Evolutionary conservation across 2,329 filamentous ascomycete genomes (phyloP), one percentile per base, ranked within the genome.

Genomic region (Microascus cirrosus): DNA sequence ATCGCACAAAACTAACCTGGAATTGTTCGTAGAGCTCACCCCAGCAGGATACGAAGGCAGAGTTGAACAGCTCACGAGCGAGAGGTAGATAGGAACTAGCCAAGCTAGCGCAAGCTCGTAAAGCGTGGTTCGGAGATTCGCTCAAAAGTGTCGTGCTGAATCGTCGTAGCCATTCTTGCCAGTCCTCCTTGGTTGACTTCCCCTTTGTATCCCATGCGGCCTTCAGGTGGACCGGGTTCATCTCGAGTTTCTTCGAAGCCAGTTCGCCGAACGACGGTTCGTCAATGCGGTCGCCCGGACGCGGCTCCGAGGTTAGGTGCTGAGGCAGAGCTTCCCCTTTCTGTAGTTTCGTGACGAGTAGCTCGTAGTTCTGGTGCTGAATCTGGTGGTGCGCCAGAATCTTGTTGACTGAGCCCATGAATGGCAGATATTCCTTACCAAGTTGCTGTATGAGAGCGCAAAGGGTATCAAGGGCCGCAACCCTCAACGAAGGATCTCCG

Each of bases 1-100:
- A 12, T 12, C 20, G n/a, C 7, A 8, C 11, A 22, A 20, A 15
- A 36, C 48, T 7, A 32, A 57, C 55, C 65, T 97, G 94, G 66
- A 95, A 97, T 65, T 94, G 89, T 63, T 96, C 92, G 66, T 96
- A 99, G 3, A 99, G 76, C 68, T 99, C 94, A 55, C 91, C 95
- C 94, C 94, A 99, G 72, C 94, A 99, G 4, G 93, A 97, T 1
- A 97, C 93, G 66, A 99, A 99, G 0, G 94, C 94, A 15, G 94
- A 96, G 70, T 99, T 99, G 80, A 99, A 99, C 2, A 99, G 77
- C 66, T 95, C 93, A 59, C 90, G 86, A 12, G 95, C 92, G 45
- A 99, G 81, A 0, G 94, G 93, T 42, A 92, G 85, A 70, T 97
- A 96, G 15, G 94, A 86, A 63, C 89, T 93, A 34, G 92, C 94